These are phyloP conservation scores for Stephania cephalantha DNA, from an alignment of 164 flowering plant species.

Conservation along the genomic window DNA sequence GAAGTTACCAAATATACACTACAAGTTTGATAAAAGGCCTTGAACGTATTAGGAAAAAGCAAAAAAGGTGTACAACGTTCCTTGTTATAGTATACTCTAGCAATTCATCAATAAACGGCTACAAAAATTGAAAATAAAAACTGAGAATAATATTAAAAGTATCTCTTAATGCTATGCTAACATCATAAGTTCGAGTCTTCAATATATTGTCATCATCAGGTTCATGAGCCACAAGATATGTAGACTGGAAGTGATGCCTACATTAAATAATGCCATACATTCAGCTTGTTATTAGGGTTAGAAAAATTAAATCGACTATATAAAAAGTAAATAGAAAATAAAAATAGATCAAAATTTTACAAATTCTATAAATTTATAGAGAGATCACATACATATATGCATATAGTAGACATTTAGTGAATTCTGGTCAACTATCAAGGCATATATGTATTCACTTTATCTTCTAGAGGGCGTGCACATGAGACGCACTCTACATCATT, in stretches of 20 bases:
- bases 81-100: too few species aligned
- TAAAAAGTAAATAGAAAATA: too few species aligned
- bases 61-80: background rate
- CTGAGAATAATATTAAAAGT: background rate
- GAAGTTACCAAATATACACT: background rate
- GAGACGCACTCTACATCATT: too few species aligned
- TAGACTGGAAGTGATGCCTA: constrained; percentile 79
- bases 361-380: too few species aligned
- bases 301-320: background rate
- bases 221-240: constrained; percentile 81
- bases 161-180: constrained; percentile 91
- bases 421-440: too few species aligned
- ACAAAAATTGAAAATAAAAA: background rate
- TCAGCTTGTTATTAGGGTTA: background rate
- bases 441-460: background rate
- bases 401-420: too few species aligned
- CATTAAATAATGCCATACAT: constrained; percentile 15
- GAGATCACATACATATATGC: too few species aligned
- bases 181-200: constrained; percentile 93
- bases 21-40: background rate
- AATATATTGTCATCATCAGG: constrained; percentile 91
- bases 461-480: too few species aligned
- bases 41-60: background rate
- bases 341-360: too few species aligned
- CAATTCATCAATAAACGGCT: background rate